phyloP scores from a whole-genome alignment of 2,329 filamentous ascomycete genomes.

The Esteya vermicola region DNA sequence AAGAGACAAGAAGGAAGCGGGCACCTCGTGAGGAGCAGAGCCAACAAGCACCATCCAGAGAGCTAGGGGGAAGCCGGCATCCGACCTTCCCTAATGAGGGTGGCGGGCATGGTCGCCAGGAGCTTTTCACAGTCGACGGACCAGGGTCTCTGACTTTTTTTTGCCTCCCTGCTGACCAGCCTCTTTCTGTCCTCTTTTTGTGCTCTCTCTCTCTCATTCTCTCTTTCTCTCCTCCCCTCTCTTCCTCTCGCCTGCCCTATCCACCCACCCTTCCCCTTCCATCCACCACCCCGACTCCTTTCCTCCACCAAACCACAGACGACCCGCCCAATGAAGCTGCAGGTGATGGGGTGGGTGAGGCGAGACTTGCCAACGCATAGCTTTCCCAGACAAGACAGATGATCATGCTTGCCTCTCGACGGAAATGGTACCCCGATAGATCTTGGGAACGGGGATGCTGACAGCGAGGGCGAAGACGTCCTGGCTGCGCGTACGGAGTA shows the following conservation, averaged over 20 bases:
- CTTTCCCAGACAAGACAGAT: neutral
- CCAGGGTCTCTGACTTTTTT: neutral
- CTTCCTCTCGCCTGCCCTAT: no score
- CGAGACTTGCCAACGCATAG: neutral
- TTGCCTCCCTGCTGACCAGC: conserved; percentile 1
- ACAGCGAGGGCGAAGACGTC: no score
- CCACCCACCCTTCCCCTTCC: neutral
- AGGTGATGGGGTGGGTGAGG: neutral
- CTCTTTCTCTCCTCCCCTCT: no score
- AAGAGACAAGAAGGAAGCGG: no score
- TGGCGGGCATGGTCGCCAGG: neutral
- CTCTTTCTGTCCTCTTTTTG: no score
- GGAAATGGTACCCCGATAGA: no score
- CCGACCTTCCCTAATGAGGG: conserved; percentile 1
- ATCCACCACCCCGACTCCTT: neutral
- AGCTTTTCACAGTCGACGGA: no score
- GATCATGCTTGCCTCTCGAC: neutral
- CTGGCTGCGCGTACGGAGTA: no score
- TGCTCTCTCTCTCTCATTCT: no score
- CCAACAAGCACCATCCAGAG: neutral
- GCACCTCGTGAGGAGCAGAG: neutral
- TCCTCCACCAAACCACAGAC: neutral
- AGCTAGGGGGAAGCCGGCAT: no score
- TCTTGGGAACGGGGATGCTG: no score
- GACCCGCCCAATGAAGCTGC: neutral